Conservation (phyloP, 1,284 basidiomycete species). For the Cryptococcus depauperatus region DNA sequence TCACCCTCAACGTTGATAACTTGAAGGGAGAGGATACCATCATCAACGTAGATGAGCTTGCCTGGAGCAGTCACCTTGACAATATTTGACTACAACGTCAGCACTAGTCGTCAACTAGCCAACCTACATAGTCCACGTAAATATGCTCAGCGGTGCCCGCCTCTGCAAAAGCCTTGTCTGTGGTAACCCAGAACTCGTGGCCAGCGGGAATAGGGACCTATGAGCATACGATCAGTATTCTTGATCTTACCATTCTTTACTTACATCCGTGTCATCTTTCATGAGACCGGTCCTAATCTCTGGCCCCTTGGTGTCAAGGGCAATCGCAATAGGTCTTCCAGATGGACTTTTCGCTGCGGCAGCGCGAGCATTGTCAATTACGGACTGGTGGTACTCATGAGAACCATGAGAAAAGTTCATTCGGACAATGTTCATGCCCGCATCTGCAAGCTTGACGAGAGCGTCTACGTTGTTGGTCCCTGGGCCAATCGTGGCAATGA, state of each 20-base stretch:
- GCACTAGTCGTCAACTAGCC: too few species aligned
- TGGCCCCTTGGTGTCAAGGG: conserved; percentile 98
- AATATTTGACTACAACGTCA: conserved; percentile 76
- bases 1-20: conserved; percentile 76
- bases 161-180: conserved; percentile 73
- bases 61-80: conserved; percentile 91
- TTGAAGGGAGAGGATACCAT: conserved; percentile 91
- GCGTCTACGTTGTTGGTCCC: conserved; percentile 85
- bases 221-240: not conserved
- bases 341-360: conserved; percentile 60
- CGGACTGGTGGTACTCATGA: conserved; percentile 94
- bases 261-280: conserved; percentile 73
- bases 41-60: conserved; percentile 95
- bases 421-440: conserved; percentile 94
- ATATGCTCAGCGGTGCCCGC: conserved; percentile 71
- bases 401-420: conserved; percentile 98
- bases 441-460: conserved; percentile 67
- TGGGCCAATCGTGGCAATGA: conserved; percentile 95
- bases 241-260: conserved; percentile 35
- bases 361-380: conserved; percentile 89
- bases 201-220: conserved; percentile 78
- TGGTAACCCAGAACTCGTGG: conserved; percentile 89
- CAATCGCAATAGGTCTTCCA: conserved; percentile 92
- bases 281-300: conserved; percentile 98
- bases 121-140: conserved; percentile 82